phyloP scores from a whole-genome alignment of 345 rosid genomes.

The Eucalyptus cloeziana region DNA sequence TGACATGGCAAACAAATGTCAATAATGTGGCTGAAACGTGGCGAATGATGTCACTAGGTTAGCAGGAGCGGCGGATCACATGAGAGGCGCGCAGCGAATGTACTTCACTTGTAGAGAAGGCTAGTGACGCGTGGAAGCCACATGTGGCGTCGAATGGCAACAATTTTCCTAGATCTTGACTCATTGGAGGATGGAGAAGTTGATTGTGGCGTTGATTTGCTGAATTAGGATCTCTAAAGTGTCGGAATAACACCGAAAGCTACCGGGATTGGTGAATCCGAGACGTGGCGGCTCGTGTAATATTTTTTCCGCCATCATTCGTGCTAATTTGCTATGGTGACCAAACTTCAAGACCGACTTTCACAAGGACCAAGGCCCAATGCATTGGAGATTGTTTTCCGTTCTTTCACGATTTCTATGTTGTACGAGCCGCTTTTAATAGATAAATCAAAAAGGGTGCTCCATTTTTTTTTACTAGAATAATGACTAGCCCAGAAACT shows the following conservation, averaged over 20 bases:
- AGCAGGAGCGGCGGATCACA: no score
- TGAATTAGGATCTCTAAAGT: no score
- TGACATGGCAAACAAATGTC: no score
- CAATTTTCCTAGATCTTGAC: no score
- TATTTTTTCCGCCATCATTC: not conserved
- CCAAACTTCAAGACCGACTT: not conserved
- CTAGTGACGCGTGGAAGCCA: no score
- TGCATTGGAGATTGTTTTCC: not conserved
- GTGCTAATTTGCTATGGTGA: not conserved
- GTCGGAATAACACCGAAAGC: no score
- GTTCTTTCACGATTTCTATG: not conserved
- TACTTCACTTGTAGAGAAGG: no score
- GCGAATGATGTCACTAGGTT: accelerated
- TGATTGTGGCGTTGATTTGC: no score
- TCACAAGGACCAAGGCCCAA: not conserved
- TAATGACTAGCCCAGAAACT: not conserved
- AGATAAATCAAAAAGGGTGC: not conserved
- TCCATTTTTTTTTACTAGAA: not conserved
- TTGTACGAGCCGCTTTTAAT: not conserved
- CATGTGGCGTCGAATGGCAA: no score
- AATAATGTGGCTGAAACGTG: no score
- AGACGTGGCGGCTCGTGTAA: not conserved
- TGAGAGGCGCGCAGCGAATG: no score
- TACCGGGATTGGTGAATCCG: not conserved
- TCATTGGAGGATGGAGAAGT: no score